Conservation (phyloP, 345 rosid species). For the Xanthoceras sorbifolium region DNA sequence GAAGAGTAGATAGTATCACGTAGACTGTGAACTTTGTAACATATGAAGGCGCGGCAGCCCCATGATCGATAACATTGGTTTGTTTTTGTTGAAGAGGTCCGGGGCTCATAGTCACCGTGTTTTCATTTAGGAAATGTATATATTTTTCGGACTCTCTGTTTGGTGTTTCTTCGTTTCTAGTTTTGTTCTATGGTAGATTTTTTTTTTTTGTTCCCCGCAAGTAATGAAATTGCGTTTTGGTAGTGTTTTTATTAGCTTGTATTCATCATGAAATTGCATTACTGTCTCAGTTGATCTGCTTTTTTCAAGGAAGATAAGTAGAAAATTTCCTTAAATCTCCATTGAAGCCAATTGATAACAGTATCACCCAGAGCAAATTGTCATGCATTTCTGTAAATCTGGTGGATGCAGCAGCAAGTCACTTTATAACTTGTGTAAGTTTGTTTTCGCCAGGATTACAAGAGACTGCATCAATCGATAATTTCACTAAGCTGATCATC, state of each 20-base stretch:
- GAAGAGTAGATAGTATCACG: slow-evolving; percentile 38
- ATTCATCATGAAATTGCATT: too few species aligned
- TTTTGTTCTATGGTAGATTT: neutral
- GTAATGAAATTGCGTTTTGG: neutral
- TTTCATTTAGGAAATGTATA: neutral
- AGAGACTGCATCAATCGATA: too few species aligned
- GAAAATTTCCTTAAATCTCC: too few species aligned
- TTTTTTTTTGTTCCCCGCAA: neutral
- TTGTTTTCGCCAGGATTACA: too few species aligned
- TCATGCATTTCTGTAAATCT: too few species aligned
- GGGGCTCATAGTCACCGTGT: neutral
- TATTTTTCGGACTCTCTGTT: neutral
- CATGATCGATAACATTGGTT: neutral
- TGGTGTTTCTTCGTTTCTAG: neutral
- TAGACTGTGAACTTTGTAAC: slow-evolving; percentile 9
- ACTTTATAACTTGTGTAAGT: too few species aligned
- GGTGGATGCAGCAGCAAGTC: too few species aligned
- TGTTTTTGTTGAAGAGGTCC: neutral
- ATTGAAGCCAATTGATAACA: too few species aligned
- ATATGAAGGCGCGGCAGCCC: neutral
- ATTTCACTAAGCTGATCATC: too few species aligned
- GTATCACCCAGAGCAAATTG: too few species aligned
- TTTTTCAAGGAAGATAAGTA: too few species aligned
- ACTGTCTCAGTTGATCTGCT: too few species aligned
- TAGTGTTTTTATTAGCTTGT: neutral